Evolutionary conservation across 2,329 filamentous ascomycete species (phyloP).

Genomic region (Boeremia lycopersici): DNA sequence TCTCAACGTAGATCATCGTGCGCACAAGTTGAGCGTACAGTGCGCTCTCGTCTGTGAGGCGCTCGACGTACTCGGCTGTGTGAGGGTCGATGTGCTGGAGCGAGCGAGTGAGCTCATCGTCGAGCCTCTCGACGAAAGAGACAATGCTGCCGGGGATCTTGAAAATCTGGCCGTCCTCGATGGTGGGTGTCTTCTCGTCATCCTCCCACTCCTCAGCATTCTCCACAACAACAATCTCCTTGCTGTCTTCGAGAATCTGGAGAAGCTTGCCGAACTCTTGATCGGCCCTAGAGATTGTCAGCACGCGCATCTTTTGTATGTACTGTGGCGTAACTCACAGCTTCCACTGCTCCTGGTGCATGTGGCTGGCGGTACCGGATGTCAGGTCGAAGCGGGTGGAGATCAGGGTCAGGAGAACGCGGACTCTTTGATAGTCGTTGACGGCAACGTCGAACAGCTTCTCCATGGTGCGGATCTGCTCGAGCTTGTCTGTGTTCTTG

Average conservation of each 20-base stretch:
- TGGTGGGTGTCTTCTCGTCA: conserved; percentile 86
- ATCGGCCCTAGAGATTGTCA: conserved; percentile 63
- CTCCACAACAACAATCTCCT: conserved; percentile 85
- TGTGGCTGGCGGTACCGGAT: conserved; percentile 76
- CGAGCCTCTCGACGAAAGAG: conserved; percentile 91
- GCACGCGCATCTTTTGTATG: background rate
- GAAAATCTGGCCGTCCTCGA: conserved; percentile 78
- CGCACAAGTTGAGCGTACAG: conserved; percentile 94
- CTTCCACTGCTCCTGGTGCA: conserved; percentile 98
- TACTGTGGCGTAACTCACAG: conserved; percentile 51
- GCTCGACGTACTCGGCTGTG: conserved; percentile 97
- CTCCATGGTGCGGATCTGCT: conserved; percentile 98
- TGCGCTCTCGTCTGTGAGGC: conserved; percentile 85
- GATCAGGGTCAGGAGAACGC: conserved; percentile 87
- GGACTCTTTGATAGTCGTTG: conserved; percentile 92
- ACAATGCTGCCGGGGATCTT: conserved; percentile 93
- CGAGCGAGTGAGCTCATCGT: conserved; percentile 97
- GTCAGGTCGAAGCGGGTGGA: conserved; percentile 94
- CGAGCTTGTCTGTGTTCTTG: conserved; percentile 95
- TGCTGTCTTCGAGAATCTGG: conserved; percentile 76
- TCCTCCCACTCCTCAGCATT: conserved; percentile 98
- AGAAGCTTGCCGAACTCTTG: conserved; percentile 82
- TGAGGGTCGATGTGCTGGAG: conserved; percentile 97
- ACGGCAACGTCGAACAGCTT: conserved; percentile 87
- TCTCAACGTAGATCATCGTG: conserved; percentile 86